Evolutionary conservation across 805 yeast species (phyloP).

Genomic region (Pichia eremophila): DNA sequence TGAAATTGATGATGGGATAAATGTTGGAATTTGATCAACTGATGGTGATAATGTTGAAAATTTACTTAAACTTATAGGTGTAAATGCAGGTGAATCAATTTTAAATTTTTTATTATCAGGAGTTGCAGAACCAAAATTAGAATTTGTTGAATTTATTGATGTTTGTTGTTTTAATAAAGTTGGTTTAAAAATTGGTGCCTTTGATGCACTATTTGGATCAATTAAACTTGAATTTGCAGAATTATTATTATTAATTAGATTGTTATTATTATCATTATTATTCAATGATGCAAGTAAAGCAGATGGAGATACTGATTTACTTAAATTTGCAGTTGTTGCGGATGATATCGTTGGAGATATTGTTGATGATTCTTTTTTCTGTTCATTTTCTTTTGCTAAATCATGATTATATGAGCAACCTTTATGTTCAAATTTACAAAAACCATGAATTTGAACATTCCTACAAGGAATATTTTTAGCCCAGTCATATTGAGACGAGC

Average conservation of each 20-base stretch:
- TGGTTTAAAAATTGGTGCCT: slow-evolving; percentile 5
- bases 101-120: slow-evolving; percentile 34
- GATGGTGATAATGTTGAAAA: slow-evolving; percentile 41
- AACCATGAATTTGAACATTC: slow-evolving; percentile 78
- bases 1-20: slow-evolving; percentile 32
- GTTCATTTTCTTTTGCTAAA: background rate
- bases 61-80: slow-evolving; percentile 33
- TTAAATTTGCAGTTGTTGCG: background rate
- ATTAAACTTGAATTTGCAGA: slow-evolving; percentile 1
- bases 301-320: slow-evolving; percentile 1
- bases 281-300: slow-evolving; percentile 1
- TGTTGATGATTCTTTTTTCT: slow-evolving; percentile 3
- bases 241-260: background rate
- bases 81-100: slow-evolving; percentile 45
- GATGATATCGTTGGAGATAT: slow-evolving; percentile 3
- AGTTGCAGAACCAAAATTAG: background rate
- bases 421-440: slow-evolving; percentile 77
- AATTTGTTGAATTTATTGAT: background rate
- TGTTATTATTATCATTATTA: background rate
- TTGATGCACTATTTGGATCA: slow-evolving; percentile 3
- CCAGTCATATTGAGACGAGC: slow-evolving; percentile 29
- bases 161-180: slow-evolving; percentile 1
- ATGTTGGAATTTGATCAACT: slow-evolving; percentile 37
- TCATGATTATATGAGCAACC: slow-evolving; percentile 81
- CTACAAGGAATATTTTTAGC: slow-evolving; percentile 76